Conservation (phyloP, 2,329 filamentous ascomycete genomes). For the Orbilia javanica region DNA sequence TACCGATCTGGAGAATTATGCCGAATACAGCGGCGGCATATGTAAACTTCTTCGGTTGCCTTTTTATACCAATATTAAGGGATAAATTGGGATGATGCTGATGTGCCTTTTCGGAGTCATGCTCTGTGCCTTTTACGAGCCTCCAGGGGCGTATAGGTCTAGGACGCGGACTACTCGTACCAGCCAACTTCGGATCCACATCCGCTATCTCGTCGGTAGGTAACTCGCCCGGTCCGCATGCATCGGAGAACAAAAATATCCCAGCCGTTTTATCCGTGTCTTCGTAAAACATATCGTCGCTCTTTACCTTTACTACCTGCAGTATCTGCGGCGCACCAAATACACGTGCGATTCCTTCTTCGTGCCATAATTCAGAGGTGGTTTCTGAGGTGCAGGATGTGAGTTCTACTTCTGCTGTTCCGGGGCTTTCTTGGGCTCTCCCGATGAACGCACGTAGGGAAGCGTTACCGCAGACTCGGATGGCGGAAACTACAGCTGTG, state of each 20-base stretch:
- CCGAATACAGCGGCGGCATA: slow-evolving; percentile 43
- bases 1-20: slow-evolving; percentile 47
- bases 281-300: neutral
- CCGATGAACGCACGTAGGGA: slow-evolving; percentile 65
- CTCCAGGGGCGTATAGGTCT: neutral
- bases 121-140: neutral
- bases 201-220: neutral
- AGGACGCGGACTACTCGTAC: neutral
- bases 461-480: slow-evolving; percentile 62
- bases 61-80: slow-evolving; percentile 53
- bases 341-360: slow-evolving; percentile 12
- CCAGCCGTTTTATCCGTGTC: neutral
- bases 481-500: slow-evolving; percentile 64
- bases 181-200: neutral
- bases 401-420: slow-evolving; percentile 61
- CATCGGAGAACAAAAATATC: neutral
- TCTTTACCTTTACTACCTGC: neutral
- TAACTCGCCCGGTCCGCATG: neutral
- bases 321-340: slow-evolving; percentile 15
- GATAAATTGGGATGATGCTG: slow-evolving; percentile 41
- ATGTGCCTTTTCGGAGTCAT: neutral
- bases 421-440: slow-evolving; percentile 63
- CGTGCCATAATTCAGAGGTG: slow-evolving; percentile 18
- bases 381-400: slow-evolving; percentile 61
- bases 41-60: neutral